Conservation (phyloP, 768 basidiomycete genomes). For the Termitomyces sp. region DNA sequence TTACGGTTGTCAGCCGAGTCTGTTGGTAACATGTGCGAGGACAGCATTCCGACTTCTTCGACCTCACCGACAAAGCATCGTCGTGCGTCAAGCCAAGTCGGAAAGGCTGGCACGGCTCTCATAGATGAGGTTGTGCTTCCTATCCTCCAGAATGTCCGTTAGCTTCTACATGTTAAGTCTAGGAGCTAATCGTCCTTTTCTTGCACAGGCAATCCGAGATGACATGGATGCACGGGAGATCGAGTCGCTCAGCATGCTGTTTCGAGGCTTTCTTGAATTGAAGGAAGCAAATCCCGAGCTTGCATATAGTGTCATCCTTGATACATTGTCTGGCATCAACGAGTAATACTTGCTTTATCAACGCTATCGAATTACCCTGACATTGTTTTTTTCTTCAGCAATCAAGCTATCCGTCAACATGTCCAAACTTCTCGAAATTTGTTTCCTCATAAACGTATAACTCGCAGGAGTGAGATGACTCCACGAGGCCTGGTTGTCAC, state of each 20-base stretch:
- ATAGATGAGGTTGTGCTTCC: slow-evolving; percentile 86
- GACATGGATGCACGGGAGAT: slow-evolving; percentile 88
- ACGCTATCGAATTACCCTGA: slow-evolving; percentile 4
- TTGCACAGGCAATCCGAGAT: slow-evolving; percentile 58
- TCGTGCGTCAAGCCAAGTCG: slow-evolving; percentile 48
- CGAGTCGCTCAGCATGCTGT: slow-evolving; percentile 85
- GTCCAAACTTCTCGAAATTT: slow-evolving; percentile 75
- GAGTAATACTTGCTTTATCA: slow-evolving; percentile 52
- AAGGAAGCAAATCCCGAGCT: slow-evolving; percentile 78
- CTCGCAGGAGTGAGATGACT: slow-evolving; percentile 82
- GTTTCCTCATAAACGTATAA: slow-evolving; percentile 78
- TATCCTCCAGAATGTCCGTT: slow-evolving; percentile 60
- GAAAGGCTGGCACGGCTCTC: slow-evolving; percentile 61
- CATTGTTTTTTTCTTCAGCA: slow-evolving; percentile 38
- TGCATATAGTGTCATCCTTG: slow-evolving; percentile 83
- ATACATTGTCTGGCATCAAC: slow-evolving; percentile 86
- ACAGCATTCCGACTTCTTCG: slow-evolving; percentile 41
- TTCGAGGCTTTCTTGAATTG: slow-evolving; percentile 85
- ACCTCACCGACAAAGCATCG: slow-evolving; percentile 46
- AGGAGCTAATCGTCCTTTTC: neutral
- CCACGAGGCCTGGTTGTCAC: slow-evolving; percentile 78
- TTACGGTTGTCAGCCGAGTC: slow-evolving; percentile 75
- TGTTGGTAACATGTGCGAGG: slow-evolving; percentile 68
- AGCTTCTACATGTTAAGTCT: slow-evolving; percentile 1
- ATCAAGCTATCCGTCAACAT: slow-evolving; percentile 71